Evolutionary conservation across 176 grass and related monocot genomes (phyloP), one percentile per base, ranked within the genome.

Genomic region (Aegilops bicornis): DNA sequence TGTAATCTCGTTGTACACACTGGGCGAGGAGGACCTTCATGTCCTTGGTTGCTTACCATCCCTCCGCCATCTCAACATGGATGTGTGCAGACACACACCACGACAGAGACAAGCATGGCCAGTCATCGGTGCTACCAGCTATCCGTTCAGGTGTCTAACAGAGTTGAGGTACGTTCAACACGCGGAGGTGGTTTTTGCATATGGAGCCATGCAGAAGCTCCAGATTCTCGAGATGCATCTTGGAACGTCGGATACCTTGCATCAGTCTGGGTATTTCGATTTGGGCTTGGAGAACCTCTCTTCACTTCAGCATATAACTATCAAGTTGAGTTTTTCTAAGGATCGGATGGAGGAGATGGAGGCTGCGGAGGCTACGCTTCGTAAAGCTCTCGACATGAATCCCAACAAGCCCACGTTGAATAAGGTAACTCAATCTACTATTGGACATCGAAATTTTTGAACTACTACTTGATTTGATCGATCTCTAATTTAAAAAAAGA

Each of bases 231-330:
- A 59, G 19, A 7, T 59, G 20, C 20, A 20, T 59, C 54, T 7
- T 0, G 7, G 7, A 59, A 19, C 20, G 2, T 2, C 0, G 20
- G 54, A 59, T 22, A 59, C 54, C 9, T 1, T 48, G 45, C 45
- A 48, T 48, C 45, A 48, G 45, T 48, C 13, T 48, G 45, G 45
- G 1, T 66, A 72, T 72, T 72, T 40, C 19, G 10, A 73, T 3
- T 73, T 73, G 17, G 69, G 37, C 22, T n/a, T 73, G 69, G 69
- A 73, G 22, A 43, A 73, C 69, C 36, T 73, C 20, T 73, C 69
- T 73, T 73, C 22, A 6, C 69, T 73, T 73, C 16, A 23, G n/a
- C 4, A 43, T 10, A 2, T 73, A 24, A 14, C 10, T 24, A 39
- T 73, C 13, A 5, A 3, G 2, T 40, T 69, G 31, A 8, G 3